Conservation (phyloP, 1,284 basidiomycete species). For the Austroboletus novae-zelandiae region DNA sequence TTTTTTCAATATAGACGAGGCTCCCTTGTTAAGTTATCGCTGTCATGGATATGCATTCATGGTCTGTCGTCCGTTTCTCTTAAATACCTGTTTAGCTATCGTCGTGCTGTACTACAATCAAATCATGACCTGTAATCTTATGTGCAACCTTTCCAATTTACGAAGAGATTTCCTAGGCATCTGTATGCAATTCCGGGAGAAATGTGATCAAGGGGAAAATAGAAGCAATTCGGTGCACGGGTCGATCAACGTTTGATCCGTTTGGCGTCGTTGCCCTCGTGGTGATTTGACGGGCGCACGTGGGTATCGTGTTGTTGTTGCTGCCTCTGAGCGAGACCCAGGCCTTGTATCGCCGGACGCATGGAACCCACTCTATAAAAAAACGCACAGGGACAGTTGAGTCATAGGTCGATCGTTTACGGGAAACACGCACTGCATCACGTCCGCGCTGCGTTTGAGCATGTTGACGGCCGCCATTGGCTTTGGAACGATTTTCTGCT, state of each 20-base stretch:
- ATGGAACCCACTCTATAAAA: constrained; percentile 10
- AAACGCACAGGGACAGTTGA: not conserved
- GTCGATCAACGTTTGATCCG: too few species aligned
- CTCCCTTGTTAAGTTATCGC: too few species aligned
- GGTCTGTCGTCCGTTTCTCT: too few species aligned
- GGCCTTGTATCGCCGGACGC: constrained; percentile 38
- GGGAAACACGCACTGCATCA: constrained; percentile 38
- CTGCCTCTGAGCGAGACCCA: constrained; percentile 43
- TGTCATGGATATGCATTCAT: too few species aligned
- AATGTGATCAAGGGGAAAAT: not conserved
- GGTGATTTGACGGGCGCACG: constrained; percentile 37
- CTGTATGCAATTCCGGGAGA: too few species aligned
- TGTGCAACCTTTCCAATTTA: too few species aligned
- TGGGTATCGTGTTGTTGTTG: constrained; percentile 17
- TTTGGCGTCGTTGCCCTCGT: constrained; percentile 44
- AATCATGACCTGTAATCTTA: too few species aligned
- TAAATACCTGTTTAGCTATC: too few species aligned
- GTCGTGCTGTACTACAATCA: too few species aligned
- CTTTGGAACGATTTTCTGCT: constrained; percentile 1
- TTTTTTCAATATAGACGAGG: not conserved
- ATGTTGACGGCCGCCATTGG: constrained; percentile 12
- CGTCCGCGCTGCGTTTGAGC: constrained; percentile 40
- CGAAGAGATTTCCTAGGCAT: too few species aligned
- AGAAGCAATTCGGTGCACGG: not conserved
- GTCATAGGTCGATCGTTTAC: too few species aligned